Conservation (phyloP, 2,329 filamentous ascomycete species). For the Curvularia lunata region DNA sequence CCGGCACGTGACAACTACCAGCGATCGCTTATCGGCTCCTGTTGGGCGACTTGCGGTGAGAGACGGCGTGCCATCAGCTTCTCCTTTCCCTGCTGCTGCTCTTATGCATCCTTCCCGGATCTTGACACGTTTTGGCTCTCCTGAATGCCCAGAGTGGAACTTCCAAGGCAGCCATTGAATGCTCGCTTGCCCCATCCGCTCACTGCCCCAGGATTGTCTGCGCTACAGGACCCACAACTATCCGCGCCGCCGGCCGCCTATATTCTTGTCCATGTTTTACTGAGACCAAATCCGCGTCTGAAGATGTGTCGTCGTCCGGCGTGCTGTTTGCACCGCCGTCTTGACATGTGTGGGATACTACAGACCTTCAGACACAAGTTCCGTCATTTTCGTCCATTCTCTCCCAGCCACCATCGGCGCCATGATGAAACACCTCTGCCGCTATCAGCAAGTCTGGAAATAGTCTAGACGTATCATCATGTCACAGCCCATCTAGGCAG, state of each 20-base stretch:
- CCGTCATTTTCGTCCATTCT: neutral
- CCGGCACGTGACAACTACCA: slow-evolving; percentile 43
- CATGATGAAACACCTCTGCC: neutral
- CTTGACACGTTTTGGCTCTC: slow-evolving; percentile 44
- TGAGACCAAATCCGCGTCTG: neutral
- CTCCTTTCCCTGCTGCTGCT: slow-evolving; percentile 12
- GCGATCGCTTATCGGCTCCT: slow-evolving; percentile 31
- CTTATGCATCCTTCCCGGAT: slow-evolving; percentile 27
- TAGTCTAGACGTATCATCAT: slow-evolving; percentile 1
- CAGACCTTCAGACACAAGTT: neutral
- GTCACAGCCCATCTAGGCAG: slow-evolving; percentile 4
- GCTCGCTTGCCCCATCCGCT: slow-evolving; percentile 27
- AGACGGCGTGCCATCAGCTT: slow-evolving; percentile 1
- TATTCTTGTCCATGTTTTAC: slow-evolving; percentile 3
- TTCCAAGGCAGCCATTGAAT: slow-evolving; percentile 38
- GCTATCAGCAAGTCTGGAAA: neutral
- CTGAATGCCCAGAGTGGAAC: slow-evolving; percentile 23
- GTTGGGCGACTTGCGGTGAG: slow-evolving; percentile 28
- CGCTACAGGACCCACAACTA: slow-evolving; percentile 30
- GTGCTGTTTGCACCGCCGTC: neutral
- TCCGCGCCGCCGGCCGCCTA: slow-evolving; percentile 18
- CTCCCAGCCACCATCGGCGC: neutral
- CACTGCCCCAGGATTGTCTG: slow-evolving; percentile 35
- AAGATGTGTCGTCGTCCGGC: neutral
- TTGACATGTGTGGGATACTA: neutral